These are phyloP conservation scores for Rhodotorula sp. DNA, from an alignment of 1,284 basidiomycete genomes.

Conservation along the genomic window DNA sequence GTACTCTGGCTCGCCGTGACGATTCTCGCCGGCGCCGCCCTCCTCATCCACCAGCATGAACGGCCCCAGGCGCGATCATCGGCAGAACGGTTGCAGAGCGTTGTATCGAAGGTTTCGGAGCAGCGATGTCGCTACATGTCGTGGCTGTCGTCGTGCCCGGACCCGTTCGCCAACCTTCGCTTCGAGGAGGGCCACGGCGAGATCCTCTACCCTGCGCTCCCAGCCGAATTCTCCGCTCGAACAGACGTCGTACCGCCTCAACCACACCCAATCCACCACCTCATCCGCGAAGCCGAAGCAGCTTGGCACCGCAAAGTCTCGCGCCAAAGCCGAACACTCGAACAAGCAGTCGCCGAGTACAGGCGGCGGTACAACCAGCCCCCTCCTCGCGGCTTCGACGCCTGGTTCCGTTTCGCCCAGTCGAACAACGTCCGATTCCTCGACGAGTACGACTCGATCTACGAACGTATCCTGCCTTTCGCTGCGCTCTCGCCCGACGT, in stretches of 20 bases:
- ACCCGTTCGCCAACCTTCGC: conserved; percentile 10
- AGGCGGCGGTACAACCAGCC: conserved; percentile 30
- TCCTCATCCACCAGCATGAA: neutral
- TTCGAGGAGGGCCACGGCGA: conserved; percentile 14
- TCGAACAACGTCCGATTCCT: conserved; percentile 36
- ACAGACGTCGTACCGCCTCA: conserved; percentile 1
- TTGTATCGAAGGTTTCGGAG: conserved; percentile 1
- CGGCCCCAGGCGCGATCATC: neutral
- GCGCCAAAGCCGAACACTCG: conserved; percentile 32
- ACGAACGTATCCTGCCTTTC: conserved; percentile 35
- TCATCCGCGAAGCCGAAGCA: conserved; percentile 28
- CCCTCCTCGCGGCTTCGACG: conserved; percentile 40
- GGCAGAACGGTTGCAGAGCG: neutral
- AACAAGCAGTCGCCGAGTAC: conserved; percentile 42
- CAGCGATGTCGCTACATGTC: conserved; percentile 13
- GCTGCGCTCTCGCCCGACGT: conserved; percentile 30
- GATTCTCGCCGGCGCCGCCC: neutral
- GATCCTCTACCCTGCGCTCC: conserved; percentile 18
- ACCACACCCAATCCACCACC: conserved; percentile 36
- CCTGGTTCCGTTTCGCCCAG: conserved; percentile 39
- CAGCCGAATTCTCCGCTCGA: neutral
- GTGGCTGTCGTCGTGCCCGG: conserved; percentile 4
- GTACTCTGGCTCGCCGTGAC: neutral
- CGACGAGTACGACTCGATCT: conserved; percentile 44
- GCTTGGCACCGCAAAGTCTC: conserved; percentile 29